These are phyloP conservation scores for Zalaria obscura DNA, from an alignment of 2,329 filamentous ascomycete species.

Conservation along the genomic window DNA sequence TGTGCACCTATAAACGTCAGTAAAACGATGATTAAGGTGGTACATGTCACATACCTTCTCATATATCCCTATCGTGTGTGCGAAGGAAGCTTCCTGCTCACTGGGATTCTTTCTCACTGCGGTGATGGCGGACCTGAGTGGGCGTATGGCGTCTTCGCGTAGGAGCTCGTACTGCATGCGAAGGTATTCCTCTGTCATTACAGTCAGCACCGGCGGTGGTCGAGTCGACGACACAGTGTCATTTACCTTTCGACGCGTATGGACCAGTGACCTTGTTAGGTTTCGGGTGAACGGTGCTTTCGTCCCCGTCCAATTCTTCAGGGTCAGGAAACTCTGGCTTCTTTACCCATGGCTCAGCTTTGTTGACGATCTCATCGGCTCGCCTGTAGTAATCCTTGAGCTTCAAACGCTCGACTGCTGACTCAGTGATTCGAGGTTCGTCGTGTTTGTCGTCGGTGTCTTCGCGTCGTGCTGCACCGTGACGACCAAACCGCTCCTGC, in stretches of 20 bases:
- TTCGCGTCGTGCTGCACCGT: too few relatives aligned
- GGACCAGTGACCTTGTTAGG: slow-evolving; percentile 40
- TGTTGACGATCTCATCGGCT: too few relatives aligned
- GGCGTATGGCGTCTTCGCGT: slow-evolving; percentile 58
- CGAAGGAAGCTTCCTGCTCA: slow-evolving; percentile 37
- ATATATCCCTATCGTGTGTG: slow-evolving; percentile 42
- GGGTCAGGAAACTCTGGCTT: neutral
- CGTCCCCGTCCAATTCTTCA: slow-evolving; percentile 8
- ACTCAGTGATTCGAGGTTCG: too few relatives aligned
- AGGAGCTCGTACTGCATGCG: slow-evolving; percentile 60
- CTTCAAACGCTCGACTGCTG: too few relatives aligned
- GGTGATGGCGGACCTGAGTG: slow-evolving; percentile 52
- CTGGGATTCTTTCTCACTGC: slow-evolving; percentile 37
- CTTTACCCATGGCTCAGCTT: neutral
- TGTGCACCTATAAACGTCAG: slow-evolving; percentile 44
- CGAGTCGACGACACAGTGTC: neutral
- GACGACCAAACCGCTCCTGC: too few relatives aligned
- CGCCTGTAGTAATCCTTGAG: too few relatives aligned
- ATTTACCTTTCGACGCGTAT: slow-evolving; percentile 38
- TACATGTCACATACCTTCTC: slow-evolving; percentile 40
- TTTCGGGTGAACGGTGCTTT: neutral
- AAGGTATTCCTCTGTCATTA: slow-evolving; percentile 45
- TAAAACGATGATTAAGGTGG: neutral
- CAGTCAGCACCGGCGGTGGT: slow-evolving; percentile 1
- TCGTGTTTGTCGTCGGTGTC: too few relatives aligned